phyloP scores from a whole-genome alignment of 305 asterid genomes.

The Salvia sclarea region DNA sequence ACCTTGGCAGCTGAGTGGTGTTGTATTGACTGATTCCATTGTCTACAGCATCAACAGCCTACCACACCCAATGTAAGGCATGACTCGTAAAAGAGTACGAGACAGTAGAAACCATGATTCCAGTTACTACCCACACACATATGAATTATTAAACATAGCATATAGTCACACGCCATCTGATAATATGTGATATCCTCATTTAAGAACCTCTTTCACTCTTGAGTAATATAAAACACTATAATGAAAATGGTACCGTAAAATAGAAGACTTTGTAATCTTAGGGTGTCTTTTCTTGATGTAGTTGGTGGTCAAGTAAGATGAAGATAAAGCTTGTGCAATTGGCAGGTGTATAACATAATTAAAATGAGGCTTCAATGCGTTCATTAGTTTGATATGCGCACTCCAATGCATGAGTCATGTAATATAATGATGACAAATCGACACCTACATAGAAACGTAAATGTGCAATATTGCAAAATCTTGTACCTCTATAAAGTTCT shows the following conservation, averaged over 20 bases:
- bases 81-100: not conserved
- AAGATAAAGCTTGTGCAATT: constrained; percentile 3
- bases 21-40: constrained; percentile 32
- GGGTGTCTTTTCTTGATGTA: not conserved
- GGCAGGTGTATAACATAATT: not conserved
- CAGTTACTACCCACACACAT: not conserved
- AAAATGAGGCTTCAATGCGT: not conserved
- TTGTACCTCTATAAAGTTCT: constrained; percentile 32
- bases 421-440: not conserved
- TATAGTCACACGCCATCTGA: too few relatives aligned
- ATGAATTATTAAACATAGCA: not conserved
- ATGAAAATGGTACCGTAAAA: not conserved
- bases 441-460: not conserved
- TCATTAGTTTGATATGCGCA: not conserved
- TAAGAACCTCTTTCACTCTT: not conserved
- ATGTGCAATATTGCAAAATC: constrained; percentile 2
- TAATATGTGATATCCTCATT: not conserved
- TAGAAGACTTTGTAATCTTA: not conserved
- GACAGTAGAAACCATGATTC: not conserved
- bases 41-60: constrained; percentile 34
- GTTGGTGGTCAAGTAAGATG: not conserved
- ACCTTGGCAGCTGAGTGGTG: constrained; percentile 28
- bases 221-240: not conserved
- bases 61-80: not conserved
- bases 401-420: not conserved